Conservation (phyloP, 176 grass and related monocot species). For the Cenchrus purpureus region DNA sequence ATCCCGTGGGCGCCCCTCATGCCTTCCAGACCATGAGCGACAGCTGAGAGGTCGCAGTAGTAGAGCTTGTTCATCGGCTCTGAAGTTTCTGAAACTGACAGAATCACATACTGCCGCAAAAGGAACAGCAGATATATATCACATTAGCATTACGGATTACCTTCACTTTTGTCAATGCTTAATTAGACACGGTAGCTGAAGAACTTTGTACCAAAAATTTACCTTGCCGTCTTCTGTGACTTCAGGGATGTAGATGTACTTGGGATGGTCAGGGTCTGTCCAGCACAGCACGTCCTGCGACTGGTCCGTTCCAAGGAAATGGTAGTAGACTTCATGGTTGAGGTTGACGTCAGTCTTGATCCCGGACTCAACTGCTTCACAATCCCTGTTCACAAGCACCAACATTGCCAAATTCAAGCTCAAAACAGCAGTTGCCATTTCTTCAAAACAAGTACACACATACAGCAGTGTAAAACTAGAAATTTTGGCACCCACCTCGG, state of each 20-base stretch:
- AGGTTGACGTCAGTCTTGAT: constrained; percentile 82
- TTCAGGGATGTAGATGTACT: constrained; percentile 61
- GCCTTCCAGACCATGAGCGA: constrained; percentile 54
- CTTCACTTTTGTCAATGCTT: neutral
- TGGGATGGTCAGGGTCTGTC: constrained; percentile 78
- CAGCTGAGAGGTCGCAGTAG: constrained; percentile 63
- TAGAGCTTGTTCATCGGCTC: constrained; percentile 89
- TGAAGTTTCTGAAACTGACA: constrained; percentile 76
- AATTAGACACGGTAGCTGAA: neutral
- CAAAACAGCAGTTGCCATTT: neutral
- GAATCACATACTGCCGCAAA: constrained; percentile 68
- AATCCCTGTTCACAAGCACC: constrained; percentile 39
- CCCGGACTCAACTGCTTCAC: constrained; percentile 45
- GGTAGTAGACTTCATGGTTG: constrained; percentile 83
- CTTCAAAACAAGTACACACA: neutral
- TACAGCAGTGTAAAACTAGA: too few relatives aligned
- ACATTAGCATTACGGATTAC: neutral
- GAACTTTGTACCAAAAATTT: neutral
- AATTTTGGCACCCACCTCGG: constrained; percentile 52
- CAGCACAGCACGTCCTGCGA: constrained; percentile 82
- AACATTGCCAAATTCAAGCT: neutral
- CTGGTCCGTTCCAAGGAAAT: constrained; percentile 88
- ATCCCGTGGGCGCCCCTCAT: constrained; percentile 41
- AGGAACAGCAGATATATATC: neutral
- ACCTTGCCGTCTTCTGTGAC: constrained; percentile 94